Evolutionary conservation across 495 filamentous ascomycete species (phyloP).

Genomic region (Aspergillus bridgeri): DNA sequence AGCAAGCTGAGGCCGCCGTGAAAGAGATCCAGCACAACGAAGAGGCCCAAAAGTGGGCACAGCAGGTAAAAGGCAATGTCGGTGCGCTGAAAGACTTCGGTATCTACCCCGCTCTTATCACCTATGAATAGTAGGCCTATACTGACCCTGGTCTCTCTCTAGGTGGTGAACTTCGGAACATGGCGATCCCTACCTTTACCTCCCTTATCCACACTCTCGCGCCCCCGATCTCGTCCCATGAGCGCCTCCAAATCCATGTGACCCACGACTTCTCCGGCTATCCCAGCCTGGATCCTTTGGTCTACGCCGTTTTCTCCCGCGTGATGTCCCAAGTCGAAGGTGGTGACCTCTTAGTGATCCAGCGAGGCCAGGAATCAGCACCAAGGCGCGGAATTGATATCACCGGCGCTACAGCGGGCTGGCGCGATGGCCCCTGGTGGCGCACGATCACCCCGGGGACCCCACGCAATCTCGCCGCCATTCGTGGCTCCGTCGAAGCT

Average conservation of each 20-base stretch:
- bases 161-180: conserved; percentile 88
- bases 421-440: conserved; percentile 98
- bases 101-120: conserved; percentile 39
- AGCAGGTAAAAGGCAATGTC: conserved; percentile 90
- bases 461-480: conserved; percentile 72
- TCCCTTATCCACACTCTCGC: conserved; percentile 91
- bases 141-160: conserved; percentile 18
- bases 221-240: conserved; percentile 94
- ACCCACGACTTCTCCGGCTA: conserved; percentile 94
- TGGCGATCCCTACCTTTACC: conserved; percentile 91
- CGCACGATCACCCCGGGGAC: conserved; percentile 57
- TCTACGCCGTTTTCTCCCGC: conserved; percentile 88
- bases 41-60: conserved; percentile 93
- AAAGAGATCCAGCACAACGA: conserved; percentile 96
- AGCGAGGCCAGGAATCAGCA: conserved; percentile 81
- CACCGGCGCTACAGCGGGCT: conserved; percentile 55
- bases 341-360: conserved; percentile 93
- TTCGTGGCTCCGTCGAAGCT: conserved; percentile 77
- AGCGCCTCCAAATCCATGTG: conserved; percentile 96
- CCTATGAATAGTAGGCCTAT: background rate
- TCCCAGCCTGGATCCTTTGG: conserved; percentile 87
- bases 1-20: conserved; percentile 88
- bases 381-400: conserved; percentile 60
- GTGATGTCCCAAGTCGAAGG: conserved; percentile 99
- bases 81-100: conserved; percentile 75